Evolutionary conservation across 2,329 filamentous ascomycete genomes (phyloP), one percentile per base, ranked within the genome.

Genomic region (Colletotrichum nymphaeae): DNA sequence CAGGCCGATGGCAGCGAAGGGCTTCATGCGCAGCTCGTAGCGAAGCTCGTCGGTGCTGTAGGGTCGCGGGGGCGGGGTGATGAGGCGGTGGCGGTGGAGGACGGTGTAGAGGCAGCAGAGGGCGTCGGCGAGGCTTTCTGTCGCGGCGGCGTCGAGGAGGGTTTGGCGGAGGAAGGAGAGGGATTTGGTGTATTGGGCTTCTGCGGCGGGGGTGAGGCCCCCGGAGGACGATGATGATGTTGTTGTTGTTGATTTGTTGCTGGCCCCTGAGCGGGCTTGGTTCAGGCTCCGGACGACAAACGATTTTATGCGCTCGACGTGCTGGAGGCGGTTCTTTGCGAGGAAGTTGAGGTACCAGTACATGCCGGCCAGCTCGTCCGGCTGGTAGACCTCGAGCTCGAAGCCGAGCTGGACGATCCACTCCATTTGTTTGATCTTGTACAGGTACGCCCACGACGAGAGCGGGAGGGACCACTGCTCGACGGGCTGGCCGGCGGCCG

Each of bases 341-440:
- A 97, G 84, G 84, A 94, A 90, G 76, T 94, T 90, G 75, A 98
- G 85, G 81, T 98, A 95, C 91, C 93, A 97, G 82, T 98, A 98
- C 93, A 98, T 97, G 28, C 91, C 92, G 0, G 92, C 89, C 11
- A 97, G 87, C 81, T 99, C 97, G 80, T 97, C 93, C 0, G 91
- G 88, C 66, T 96, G 92, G 82, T 98, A 98, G 11, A 98, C 90
- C 56, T 96, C 93, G 14, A 98, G 91, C 82, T 99, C 97, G 81
- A 99, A 98, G 14, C 97, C 97, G 37, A 98, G 90, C 79, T 98
- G 94, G 19, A 98, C 88, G 58, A 97, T 93, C 86, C 92, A 93
- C 80, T 96, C 93, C 88, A 98, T 94, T 78, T 96, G 91, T 35
- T 90, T 90, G n/a, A 98, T 88, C 82, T 98, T 98, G 83, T 97